Base-by-base conservation (phyloP, 2,329 filamentous ascomycete species). In the Elsinoe necatrix region DNA sequence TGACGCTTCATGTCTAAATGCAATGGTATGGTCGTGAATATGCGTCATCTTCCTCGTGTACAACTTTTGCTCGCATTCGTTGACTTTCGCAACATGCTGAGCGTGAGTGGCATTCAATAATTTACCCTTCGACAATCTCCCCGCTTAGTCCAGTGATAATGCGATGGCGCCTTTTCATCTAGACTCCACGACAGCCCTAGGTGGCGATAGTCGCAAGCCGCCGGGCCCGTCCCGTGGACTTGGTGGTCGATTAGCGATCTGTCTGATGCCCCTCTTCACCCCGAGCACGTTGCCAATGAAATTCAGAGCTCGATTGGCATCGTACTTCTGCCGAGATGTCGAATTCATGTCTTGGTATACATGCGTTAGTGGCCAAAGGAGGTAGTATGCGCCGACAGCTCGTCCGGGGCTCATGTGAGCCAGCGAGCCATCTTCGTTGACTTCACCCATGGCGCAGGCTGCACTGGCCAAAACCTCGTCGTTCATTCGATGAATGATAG, bases 341-440 rank as follows among this genome's bases (percentile, higher is more conserved):
- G 54, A 42, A 16, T 45, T 42, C 21, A 34, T 25, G 20, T 56
- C 54, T 25, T 48, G 54, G 5, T 27, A 21, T 3, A 56, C 29
- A 21, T 56, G 54, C 39, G 41, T 56, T 2, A 56, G 42, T 23
- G 54, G 54, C 54, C 54, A 56, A 27, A 56, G 54, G 8, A 56
- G 31, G 48, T 56, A 56, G 41, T 56, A 56, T 11, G 54, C 54
- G 4, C 54, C 54, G 7, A 56, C 54, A 16, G 54, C 54, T 45
- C 54, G 39, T n/a, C 54, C 54, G n/a, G 54, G 37, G 31, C 23
- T 56, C 54, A 56, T 56, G 42, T 56, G 54, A 9, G 54, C 54
- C n/a, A 56, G 2, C 1, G 29, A 23, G 14, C 54, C 54, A 16
- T 45, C 29, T n/a, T 47, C 12, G 29, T 42, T 45, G 41, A 56